phyloP scores from a whole-genome alignment of 2,329 filamentous ascomycete species.

The Penicillium sp. region DNA sequence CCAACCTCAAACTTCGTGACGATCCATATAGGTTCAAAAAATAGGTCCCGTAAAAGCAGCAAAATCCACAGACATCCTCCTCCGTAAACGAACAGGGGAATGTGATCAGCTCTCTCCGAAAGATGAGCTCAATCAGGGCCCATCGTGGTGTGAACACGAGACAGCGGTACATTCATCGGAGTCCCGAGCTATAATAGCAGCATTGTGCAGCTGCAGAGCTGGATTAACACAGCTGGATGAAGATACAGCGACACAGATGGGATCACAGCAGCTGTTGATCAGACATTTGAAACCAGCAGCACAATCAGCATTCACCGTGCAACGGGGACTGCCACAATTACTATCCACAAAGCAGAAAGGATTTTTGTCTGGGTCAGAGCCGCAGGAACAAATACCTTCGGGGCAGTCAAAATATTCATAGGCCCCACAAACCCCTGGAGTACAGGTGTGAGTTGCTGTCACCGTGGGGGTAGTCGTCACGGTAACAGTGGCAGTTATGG shows the following conservation, averaged over 20 bases:
- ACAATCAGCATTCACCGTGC: background rate
- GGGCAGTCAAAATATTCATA: background rate
- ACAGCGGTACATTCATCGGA: background rate
- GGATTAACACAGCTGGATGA: background rate
- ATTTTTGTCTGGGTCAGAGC: background rate
- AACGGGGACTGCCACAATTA: background rate
- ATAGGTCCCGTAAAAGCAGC: too few species aligned
- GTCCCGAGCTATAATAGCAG: background rate
- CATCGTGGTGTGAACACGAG: background rate
- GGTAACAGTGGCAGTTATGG: background rate
- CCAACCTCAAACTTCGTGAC: too few species aligned
- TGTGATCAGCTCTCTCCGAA: background rate
- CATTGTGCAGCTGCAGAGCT: background rate
- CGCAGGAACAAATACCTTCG: background rate
- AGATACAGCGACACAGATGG: background rate
- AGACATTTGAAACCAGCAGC: background rate
- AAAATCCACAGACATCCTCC: too few species aligned
- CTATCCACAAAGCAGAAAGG: background rate
- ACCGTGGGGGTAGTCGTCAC: background rate
- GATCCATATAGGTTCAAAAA: too few species aligned
- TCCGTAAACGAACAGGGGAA: too few species aligned
- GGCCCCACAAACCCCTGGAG: background rate
- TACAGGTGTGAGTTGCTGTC: background rate
- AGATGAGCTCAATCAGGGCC: background rate
- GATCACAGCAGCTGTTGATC: background rate